Conservation (phyloP, 768 basidiomycete genomes). For the Suillus sp. region DNA sequence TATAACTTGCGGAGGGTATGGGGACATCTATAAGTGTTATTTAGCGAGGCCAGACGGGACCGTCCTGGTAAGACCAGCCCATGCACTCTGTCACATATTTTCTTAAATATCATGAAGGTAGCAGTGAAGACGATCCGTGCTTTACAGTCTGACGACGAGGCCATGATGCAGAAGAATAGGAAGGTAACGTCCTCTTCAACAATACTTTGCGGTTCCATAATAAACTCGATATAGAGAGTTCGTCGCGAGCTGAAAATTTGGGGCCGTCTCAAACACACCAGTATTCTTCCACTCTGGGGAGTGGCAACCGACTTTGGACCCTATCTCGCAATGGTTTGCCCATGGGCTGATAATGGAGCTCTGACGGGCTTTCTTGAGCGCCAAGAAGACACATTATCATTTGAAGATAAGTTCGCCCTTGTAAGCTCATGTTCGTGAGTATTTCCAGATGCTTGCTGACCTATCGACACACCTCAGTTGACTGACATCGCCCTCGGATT, state of each 20-base stretch:
- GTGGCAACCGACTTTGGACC: conserved; percentile 23
- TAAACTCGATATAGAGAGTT: conserved; percentile 16
- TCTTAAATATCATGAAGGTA: neutral
- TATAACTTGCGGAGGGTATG: neutral
- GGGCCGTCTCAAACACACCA: conserved; percentile 10
- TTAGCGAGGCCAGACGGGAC: neutral
- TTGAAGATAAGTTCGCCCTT: conserved; percentile 19
- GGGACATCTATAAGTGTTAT: conserved; percentile 10
- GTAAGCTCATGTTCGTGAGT: conserved; percentile 14
- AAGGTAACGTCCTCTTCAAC: neutral
- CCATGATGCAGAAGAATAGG: neutral
- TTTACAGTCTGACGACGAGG: neutral
- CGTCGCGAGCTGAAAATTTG: conserved; percentile 27
- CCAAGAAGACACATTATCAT: conserved; percentile 6
- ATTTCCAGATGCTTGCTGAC: neutral
- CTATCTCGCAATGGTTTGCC: conserved; percentile 25
- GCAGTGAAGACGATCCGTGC: conserved; percentile 12
- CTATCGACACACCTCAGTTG: neutral
- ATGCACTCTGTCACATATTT: neutral
- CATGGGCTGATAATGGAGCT: conserved; percentile 22
- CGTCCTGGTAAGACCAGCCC: neutral
- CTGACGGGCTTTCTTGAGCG: conserved; percentile 18
- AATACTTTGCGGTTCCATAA: neutral
- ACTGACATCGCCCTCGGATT: neutral
- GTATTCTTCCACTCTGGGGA: conserved; percentile 16